A percentile compares a stretch with the other conserved stretches of the same genome.
These are phyloP conservation scores for Hura crepitans DNA, from an alignment of 441 rosid genomes.

Conservation along the genomic window DNA sequence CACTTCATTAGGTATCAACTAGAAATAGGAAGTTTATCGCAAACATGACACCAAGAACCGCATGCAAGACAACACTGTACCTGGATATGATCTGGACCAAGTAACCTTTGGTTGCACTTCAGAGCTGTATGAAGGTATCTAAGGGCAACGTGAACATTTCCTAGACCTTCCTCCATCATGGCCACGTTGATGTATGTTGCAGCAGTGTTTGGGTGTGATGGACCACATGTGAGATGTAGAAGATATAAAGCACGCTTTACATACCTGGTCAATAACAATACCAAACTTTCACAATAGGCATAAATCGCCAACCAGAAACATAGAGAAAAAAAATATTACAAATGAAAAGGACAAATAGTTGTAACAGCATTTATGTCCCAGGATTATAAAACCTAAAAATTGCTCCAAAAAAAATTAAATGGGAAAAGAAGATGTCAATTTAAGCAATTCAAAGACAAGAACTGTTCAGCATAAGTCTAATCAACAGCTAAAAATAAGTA, in stretches of 20 bases:
- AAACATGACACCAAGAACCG: constrained; percentile 11
- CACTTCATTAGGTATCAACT: background rate
- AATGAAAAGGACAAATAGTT: background rate
- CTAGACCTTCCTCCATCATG: constrained; percentile 81
- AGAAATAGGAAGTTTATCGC: background rate
- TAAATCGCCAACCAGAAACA: background rate
- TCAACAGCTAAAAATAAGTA: background rate
- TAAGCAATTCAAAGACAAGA: too few species aligned
- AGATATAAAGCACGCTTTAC: constrained; percentile 69
- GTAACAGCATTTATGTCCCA: constrained; percentile 4
- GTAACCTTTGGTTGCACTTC: constrained; percentile 61
- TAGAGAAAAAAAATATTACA: background rate
- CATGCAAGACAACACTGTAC: constrained; percentile 26
- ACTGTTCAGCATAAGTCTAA: background rate
- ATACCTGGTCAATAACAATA: constrained; percentile 42
- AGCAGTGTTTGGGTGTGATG: constrained; percentile 71
- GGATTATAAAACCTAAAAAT: background rate
- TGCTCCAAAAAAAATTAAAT: background rate
- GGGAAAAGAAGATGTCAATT: too few species aligned
- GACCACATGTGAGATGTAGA: constrained; percentile 63
- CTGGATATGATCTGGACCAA: constrained; percentile 73
- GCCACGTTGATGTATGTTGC: constrained; percentile 74
- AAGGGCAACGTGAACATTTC: constrained; percentile 68
- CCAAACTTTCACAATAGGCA: constrained; percentile 10
- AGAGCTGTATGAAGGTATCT: constrained; percentile 70